These are phyloP conservation scores for Heliocybe sulcata DNA, from an alignment of 1,284 basidiomycete genomes.

Conservation along the genomic window DNA sequence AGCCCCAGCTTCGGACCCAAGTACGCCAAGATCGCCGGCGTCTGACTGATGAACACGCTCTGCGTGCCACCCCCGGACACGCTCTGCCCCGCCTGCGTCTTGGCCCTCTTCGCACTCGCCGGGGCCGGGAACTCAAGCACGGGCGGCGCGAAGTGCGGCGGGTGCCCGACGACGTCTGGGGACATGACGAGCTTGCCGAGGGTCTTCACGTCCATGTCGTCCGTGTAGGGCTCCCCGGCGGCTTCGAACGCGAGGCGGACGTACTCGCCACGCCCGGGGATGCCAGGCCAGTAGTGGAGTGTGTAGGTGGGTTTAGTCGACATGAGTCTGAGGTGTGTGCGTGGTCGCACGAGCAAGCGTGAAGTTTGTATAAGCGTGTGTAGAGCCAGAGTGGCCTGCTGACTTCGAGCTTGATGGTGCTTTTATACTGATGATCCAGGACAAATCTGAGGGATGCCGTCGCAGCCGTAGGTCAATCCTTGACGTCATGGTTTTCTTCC, in stretches of 20 bases:
- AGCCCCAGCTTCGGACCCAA: slow-evolving; percentile 31
- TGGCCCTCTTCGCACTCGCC: background rate
- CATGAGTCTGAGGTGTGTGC: too few species aligned
- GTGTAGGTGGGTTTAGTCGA: background rate
- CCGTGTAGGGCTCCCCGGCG: slow-evolving; percentile 29
- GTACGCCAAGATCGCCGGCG: slow-evolving; percentile 33
- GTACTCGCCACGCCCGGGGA: slow-evolving; percentile 40
- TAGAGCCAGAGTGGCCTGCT: too few species aligned
- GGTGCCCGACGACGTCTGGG: slow-evolving; percentile 14
- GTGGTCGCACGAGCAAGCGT: too few species aligned
- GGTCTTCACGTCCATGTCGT: slow-evolving; percentile 14
- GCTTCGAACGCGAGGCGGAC: slow-evolving; percentile 38
- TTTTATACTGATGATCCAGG: too few species aligned
- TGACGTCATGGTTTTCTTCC: too few species aligned
- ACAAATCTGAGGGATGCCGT: too few species aligned
- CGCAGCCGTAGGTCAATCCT: too few species aligned
- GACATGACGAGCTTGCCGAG: slow-evolving; percentile 14
- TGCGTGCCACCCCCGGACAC: slow-evolving; percentile 9
- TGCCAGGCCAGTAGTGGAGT: slow-evolving; percentile 19
- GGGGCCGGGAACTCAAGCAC: slow-evolving; percentile 25
- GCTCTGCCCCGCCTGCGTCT: background rate
- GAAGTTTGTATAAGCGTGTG: too few species aligned
- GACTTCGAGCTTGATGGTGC: too few species aligned
- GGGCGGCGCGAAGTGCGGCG: slow-evolving; percentile 30
- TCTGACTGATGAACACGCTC: slow-evolving; percentile 28